Conservation (phyloP, 306 rosid species). For the Potentilla sterilis region DNA sequence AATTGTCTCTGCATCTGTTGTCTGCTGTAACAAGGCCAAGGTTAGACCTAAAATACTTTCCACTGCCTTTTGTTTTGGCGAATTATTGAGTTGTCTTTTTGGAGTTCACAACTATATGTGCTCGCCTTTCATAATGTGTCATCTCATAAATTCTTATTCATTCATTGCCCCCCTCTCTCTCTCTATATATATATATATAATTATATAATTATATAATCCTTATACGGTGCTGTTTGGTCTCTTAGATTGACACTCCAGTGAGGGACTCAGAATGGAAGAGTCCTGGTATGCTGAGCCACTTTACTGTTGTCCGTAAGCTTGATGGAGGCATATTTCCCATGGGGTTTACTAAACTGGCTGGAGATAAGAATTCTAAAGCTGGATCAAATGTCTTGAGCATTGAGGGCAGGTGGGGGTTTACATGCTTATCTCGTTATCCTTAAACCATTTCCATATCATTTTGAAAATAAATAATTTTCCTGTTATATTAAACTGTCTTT, state of each 20-base stretch:
- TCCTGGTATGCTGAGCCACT: slow-evolving; percentile 80
- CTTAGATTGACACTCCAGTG: slow-evolving; percentile 94
- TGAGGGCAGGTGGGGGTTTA: slow-evolving; percentile 68
- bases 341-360: slow-evolving; percentile 72
- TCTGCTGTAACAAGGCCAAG: slow-evolving; percentile 85
- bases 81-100: slow-evolving; percentile 1
- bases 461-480: background rate
- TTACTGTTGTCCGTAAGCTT: slow-evolving; percentile 89
- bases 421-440: slow-evolving; percentile 14
- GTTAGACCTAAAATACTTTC: slow-evolving; percentile 42
- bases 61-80: slow-evolving; percentile 18
- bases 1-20: slow-evolving; percentile 88
- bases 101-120: background rate
- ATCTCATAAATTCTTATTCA: background rate
- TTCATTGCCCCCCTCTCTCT: too few relatives aligned
- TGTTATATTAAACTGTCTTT: slow-evolving; percentile 10
- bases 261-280: slow-evolving; percentile 86
- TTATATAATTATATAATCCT: too few relatives aligned
- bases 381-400: slow-evolving; percentile 65
- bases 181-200: too few relatives aligned
- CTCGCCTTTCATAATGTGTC: background rate
- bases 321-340: slow-evolving; percentile 84
- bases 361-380: slow-evolving; percentile 68
- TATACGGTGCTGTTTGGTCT: slow-evolving; percentile 30
- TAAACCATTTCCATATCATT: slow-evolving; percentile 1